phyloP scores from a whole-genome alignment of 1,284 basidiomycete species.

The Trichosporon sp. region DNA sequence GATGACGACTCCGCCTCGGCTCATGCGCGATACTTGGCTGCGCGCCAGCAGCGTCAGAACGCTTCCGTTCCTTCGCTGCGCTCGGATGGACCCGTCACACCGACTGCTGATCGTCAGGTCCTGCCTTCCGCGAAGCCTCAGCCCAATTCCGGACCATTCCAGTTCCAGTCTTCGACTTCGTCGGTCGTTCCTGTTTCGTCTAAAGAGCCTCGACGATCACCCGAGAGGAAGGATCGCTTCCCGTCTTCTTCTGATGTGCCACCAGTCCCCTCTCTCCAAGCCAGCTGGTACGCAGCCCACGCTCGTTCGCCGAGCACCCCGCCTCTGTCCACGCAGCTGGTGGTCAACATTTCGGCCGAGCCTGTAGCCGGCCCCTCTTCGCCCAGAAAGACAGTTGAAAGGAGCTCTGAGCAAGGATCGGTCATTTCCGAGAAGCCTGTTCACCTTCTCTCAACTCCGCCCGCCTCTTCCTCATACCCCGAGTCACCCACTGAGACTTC shows the following conservation, averaged over 20 bases:
- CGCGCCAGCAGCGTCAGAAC: constrained; percentile 45
- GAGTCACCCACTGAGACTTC: constrained; percentile 3
- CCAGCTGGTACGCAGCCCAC: constrained; percentile 9
- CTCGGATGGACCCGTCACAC: constrained; percentile 4
- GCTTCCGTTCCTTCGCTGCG: constrained; percentile 8
- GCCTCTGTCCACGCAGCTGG: neutral
- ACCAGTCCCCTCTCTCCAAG: neutral
- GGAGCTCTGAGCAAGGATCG: neutral
- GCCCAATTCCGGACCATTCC: neutral
- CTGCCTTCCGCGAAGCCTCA: neutral
- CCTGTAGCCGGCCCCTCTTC: neutral
- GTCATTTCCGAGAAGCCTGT: neutral
- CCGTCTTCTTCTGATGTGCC: neutral
- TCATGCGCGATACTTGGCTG: constrained; percentile 44
- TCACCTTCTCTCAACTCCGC: neutral
- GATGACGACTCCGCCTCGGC: constrained; percentile 35
- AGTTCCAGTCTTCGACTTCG: neutral
- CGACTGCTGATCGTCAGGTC: neutral
- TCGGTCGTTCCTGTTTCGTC: neutral
- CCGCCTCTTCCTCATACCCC: neutral
- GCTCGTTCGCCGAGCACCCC: constrained; percentile 3
- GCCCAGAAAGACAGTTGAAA: neutral
- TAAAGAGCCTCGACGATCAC: neutral
- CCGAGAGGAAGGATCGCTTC: constrained; percentile 12
- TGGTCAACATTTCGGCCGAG: neutral